Percentiles rank a stretch among this genome's conserved stretches.
Evolutionary conservation across 2,329 filamentous ascomycete species (phyloP).

Genomic region (Venturiaceae sp.): DNA sequence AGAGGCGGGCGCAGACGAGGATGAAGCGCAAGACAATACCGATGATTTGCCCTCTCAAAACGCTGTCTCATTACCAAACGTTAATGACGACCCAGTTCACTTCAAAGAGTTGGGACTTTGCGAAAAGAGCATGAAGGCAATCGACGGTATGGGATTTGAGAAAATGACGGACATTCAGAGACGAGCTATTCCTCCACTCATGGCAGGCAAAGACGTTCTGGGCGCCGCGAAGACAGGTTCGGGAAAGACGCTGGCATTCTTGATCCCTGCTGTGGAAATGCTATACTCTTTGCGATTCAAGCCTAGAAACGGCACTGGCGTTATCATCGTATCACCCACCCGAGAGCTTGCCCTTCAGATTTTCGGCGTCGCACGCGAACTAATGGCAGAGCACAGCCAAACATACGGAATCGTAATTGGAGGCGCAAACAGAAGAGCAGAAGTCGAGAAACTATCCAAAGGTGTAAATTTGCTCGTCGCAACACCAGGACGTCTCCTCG

Average conservation of each 20-base stretch:
- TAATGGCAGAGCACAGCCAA: constrained; percentile 89
- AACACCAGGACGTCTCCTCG: constrained; percentile 83
- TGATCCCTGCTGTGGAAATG: constrained; percentile 93
- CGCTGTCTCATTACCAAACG: constrained; percentile 48
- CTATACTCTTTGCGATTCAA: constrained; percentile 85
- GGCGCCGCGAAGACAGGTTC: constrained; percentile 94
- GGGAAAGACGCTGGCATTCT: constrained; percentile 89
- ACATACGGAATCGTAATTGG: constrained; percentile 96
- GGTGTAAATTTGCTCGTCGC: constrained; percentile 92
- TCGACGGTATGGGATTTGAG: constrained; percentile 84
- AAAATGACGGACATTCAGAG: constrained; percentile 94
- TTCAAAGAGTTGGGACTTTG: constrained; percentile 80
- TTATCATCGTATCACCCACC: constrained; percentile 86
- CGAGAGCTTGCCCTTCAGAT: constrained; percentile 92
- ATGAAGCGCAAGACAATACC: constrained; percentile 20
- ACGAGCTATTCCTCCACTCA: constrained; percentile 73
- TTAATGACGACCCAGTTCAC: constrained; percentile 53
- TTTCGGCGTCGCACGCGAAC: constrained; percentile 85
- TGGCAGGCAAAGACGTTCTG: constrained; percentile 85
- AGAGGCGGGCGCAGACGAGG: constrained; percentile 19
- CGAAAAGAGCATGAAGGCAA: constrained; percentile 79
- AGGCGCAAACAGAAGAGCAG: constrained; percentile 80
- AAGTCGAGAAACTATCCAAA: constrained; percentile 88
- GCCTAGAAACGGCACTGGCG: constrained; percentile 84
- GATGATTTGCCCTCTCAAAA: constrained; percentile 45